These are phyloP conservation scores for Suhomyces bribrorum DNA, from an alignment of 1,139 yeast genomes.

Conservation along the genomic window DNA sequence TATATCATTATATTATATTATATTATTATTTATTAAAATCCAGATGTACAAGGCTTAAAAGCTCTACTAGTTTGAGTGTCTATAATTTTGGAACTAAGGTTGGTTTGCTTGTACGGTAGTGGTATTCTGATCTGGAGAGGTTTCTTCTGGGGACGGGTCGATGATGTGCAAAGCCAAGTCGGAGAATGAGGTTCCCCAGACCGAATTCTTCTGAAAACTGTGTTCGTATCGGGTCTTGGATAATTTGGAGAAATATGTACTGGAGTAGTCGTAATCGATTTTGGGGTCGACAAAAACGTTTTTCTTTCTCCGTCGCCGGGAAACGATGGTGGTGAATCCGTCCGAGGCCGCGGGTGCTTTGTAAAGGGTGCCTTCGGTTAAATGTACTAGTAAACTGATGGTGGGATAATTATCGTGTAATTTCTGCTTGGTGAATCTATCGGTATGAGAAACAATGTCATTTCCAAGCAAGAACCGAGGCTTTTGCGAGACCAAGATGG, in stretches of 20 bases:
- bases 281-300: constrained; percentile 30
- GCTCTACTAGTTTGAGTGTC: no score
- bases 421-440: constrained; percentile 44
- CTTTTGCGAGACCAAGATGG: constrained; percentile 30
- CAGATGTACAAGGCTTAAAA: no score
- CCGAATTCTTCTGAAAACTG: constrained; percentile 26
- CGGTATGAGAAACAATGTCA: constrained; percentile 53
- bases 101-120: no score
- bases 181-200: constrained; percentile 57
- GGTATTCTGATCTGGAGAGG: no score
- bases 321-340: constrained; percentile 34
- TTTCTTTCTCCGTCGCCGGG: constrained; percentile 28
- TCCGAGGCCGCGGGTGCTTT: constrained; percentile 15
- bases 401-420: constrained; percentile 43
- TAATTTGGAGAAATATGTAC: constrained; percentile 34
- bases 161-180: constrained; percentile 48
- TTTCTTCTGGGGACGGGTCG: no score
- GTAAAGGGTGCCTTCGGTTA: constrained; percentile 12
- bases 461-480: constrained; percentile 50
- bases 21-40: no score
- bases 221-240: constrained; percentile 19
- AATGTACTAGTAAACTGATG: constrained; percentile 43
- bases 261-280: constrained; percentile 37
- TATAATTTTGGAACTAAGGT: no score
- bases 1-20: background rate